Evolutionary conservation across 495 filamentous ascomycete genomes (phyloP).

Genomic region (Penicillium cataractarum): DNA sequence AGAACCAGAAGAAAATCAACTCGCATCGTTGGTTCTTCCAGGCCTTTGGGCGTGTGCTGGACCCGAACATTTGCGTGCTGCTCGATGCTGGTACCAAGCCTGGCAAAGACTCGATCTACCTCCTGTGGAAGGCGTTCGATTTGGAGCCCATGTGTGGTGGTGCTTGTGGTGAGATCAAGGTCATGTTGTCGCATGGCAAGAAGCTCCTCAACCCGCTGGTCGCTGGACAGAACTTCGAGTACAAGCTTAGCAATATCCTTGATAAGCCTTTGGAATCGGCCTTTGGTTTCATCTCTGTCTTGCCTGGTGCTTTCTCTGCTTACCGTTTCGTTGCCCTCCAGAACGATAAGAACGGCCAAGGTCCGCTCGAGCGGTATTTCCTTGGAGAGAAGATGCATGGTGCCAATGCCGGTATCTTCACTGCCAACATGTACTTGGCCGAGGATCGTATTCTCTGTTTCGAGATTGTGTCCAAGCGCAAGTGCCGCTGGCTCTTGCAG

Average conservation of each 20-base stretch:
- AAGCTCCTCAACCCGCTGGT: constrained; percentile 92
- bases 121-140: constrained; percentile 98
- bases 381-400: constrained; percentile 98
- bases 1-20: constrained; percentile 99
- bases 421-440: constrained; percentile 99
- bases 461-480: constrained; percentile 96
- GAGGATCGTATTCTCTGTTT: constrained; percentile 99
- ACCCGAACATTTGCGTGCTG: constrained; percentile 95
- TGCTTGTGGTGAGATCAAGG: constrained; percentile 98
- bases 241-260: constrained; percentile 99
- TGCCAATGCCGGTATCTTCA: constrained; percentile 93
- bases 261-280: constrained; percentile 98
- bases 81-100: constrained; percentile 96
- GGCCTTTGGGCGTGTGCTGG: constrained; percentile 88
- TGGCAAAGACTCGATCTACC: constrained; percentile 90
- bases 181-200: constrained; percentile 92
- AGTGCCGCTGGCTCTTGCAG: constrained; percentile 94
- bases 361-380: constrained; percentile 96
- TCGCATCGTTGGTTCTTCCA: constrained; percentile 99
- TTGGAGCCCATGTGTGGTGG: constrained; percentile 96
- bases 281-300: constrained; percentile 96
- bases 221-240: constrained; percentile 98
- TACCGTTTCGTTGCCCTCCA: constrained; percentile 94
- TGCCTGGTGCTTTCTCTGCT: constrained; percentile 97
- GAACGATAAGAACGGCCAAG: constrained; percentile 91